Base-by-base conservation (phyloP, 371 early-diverging fungal genomes). In the Circinella umbellata region DNA sequence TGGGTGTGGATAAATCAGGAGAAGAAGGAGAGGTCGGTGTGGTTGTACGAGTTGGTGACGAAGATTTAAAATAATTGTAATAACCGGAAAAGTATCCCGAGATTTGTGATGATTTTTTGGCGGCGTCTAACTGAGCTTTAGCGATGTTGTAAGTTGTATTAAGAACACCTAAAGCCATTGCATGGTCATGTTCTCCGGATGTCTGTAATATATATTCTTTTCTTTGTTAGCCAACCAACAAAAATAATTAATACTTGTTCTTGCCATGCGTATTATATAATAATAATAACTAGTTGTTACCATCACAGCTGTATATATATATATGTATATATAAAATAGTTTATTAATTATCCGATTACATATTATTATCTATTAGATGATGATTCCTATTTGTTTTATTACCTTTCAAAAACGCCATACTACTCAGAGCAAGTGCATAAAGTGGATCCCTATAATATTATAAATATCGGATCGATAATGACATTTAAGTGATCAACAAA, bases 351-450 rank as follows among this genome's bases (percentile, higher is more conserved):
- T 27, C 27, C 0, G 27, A 27, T 27, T 27, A 27, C 0, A 2
- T 27, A 27, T 27, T 27, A 27, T 27, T 27, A 27, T 27, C 1
- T 27, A 27, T 27, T 0, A 27, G 27, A 27, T 27, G 27, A 27
- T 27, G 27, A 27, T 2, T 17, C 47, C 34, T 3, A 57, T 34
- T 57, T 57, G 5, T 27, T 57, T 18, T 7, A n/a, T 67, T 77
- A 82, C 83, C 83, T 81, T 83, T 86, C 38, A 86, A 63, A 67
- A 82, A 83, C 10, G 74, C 77, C 81, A 86, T 84, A 15, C 72
- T 81, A n/a, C 86, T 80, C 10, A 82, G 64, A 4, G 80, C 80
- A 4, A 84, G 64, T 15, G 84, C 84, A 72, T 80, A 73, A 11
- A 84, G 63, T 17, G 86, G 86, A 67, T 86, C 80, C 18, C 74